Conservation (phyloP, 2,329 filamentous ascomycete genomes). For the Metarhizium rileyi region DNA sequence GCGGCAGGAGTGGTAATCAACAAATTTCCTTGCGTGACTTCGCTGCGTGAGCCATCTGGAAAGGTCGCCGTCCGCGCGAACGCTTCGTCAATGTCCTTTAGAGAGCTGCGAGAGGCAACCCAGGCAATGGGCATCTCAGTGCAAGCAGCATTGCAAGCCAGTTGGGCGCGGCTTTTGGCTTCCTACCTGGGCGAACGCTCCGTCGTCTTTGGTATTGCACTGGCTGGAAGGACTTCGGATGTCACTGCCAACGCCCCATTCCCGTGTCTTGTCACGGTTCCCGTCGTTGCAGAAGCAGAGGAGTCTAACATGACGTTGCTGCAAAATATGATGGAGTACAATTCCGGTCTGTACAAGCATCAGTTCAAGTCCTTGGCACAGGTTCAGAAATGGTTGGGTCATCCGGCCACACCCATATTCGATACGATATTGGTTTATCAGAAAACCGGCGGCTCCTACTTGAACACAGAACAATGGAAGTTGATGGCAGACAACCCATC, state of each 20-base stretch:
- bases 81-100: slow-evolving; percentile 28
- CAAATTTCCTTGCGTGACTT: slow-evolving; percentile 68
- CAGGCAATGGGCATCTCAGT: slow-evolving; percentile 54
- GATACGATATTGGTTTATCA: slow-evolving; percentile 84
- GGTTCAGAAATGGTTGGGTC: slow-evolving; percentile 63
- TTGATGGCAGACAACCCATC: slow-evolving; percentile 55
- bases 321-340: slow-evolving; percentile 53
- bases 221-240: slow-evolving; percentile 62
- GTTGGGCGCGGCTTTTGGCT: slow-evolving; percentile 67
- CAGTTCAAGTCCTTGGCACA: slow-evolving; percentile 62
- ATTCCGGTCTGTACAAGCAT: slow-evolving; percentile 53
- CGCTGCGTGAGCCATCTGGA: slow-evolving; percentile 36
- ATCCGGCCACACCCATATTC: slow-evolving; percentile 58
- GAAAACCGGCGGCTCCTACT: slow-evolving; percentile 33
- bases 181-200: slow-evolving; percentile 66
- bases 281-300: slow-evolving; percentile 51
- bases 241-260: slow-evolving; percentile 53
- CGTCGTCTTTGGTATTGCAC: slow-evolving; percentile 69
- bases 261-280: slow-evolving; percentile 75
- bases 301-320: slow-evolving; percentile 49
- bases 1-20: slow-evolving; percentile 47
- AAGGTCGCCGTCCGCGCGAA: slow-evolving; percentile 23
- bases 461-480: slow-evolving; percentile 40
- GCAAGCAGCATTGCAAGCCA: slow-evolving; percentile 65
- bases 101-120: slow-evolving; percentile 45